phyloP scores from a whole-genome alignment of 495 filamentous ascomycete genomes.

The Penicillium lagena region DNA sequence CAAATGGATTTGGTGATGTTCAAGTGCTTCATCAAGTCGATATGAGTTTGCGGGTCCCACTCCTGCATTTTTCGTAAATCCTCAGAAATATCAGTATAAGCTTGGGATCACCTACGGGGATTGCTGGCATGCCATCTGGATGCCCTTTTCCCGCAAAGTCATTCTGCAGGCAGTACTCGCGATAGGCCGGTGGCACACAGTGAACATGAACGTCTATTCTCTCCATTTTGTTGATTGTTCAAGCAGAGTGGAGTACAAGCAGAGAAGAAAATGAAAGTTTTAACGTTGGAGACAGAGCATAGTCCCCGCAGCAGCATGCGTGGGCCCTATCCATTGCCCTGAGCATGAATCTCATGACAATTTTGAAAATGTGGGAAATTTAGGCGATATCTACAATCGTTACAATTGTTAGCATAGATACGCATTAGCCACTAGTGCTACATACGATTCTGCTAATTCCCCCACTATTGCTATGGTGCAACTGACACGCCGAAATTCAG shows the following conservation, averaged over 20 bases:
- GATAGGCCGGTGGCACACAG: conserved; percentile 27
- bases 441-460: no score
- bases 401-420: no score
- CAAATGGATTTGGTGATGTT: conserved; percentile 46
- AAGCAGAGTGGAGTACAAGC: no score
- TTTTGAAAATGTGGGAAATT: no score
- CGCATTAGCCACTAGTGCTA: no score
- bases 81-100: neutral
- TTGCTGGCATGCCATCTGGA: conserved; percentile 43
- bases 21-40: conserved; percentile 36
- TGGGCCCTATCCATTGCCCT: no score
- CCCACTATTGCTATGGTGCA: no score
- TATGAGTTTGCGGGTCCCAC: conserved; percentile 38
- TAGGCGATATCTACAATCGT: no score
- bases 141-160: conserved; percentile 23
- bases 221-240: conserved; percentile 6
- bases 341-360: no score
- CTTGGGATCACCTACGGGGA: conserved; percentile 20
- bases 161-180: conserved; percentile 21
- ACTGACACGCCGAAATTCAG: no score
- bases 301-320: no score
- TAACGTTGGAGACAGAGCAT: no score
- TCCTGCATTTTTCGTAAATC: conserved; percentile 9
- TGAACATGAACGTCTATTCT: conserved; percentile 33
- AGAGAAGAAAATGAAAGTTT: neutral